Conservation (phyloP, 345 rosid genomes). For the Salix caprea region DNA sequence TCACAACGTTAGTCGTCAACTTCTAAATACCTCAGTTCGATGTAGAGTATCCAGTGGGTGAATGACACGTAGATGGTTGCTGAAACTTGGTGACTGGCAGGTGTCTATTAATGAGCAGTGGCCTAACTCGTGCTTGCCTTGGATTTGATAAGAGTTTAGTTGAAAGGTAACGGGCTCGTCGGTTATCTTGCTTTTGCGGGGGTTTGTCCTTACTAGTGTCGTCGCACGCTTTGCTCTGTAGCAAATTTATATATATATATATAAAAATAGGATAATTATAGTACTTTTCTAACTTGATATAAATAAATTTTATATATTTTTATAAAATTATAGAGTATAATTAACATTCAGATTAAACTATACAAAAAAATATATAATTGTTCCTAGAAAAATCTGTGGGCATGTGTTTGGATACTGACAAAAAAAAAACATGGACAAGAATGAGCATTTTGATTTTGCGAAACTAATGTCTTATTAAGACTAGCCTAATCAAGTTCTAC, state of each 20-base stretch:
- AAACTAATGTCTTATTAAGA: no score
- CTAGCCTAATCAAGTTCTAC: no score
- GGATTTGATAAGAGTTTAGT: slow-evolving; percentile 3
- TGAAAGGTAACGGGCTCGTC: background rate
- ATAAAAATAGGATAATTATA: background rate
- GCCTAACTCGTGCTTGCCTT: background rate
- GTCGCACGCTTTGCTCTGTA: background rate
- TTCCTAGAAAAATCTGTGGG: no score
- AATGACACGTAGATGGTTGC: background rate
- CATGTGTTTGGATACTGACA: no score
- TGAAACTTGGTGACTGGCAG: slow-evolving; percentile 4
- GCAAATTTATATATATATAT: background rate
- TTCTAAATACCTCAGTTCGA: slow-evolving; percentile 19
- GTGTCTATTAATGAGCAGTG: background rate
- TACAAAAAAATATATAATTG: no score
- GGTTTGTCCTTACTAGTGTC: slow-evolving; percentile 2
- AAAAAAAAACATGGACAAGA: no score
- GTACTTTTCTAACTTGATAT: no score
- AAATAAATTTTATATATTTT: no score
- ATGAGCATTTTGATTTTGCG: no score
- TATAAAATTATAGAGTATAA: no score
- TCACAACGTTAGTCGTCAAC: slow-evolving; percentile 4
- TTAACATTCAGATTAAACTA: no score
- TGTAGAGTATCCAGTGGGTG: slow-evolving; percentile 7
- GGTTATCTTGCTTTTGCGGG: background rate